phyloP scores from a whole-genome alignment of 2,329 filamentous ascomycete genomes.

The Hirsutella minnesotensis region DNA sequence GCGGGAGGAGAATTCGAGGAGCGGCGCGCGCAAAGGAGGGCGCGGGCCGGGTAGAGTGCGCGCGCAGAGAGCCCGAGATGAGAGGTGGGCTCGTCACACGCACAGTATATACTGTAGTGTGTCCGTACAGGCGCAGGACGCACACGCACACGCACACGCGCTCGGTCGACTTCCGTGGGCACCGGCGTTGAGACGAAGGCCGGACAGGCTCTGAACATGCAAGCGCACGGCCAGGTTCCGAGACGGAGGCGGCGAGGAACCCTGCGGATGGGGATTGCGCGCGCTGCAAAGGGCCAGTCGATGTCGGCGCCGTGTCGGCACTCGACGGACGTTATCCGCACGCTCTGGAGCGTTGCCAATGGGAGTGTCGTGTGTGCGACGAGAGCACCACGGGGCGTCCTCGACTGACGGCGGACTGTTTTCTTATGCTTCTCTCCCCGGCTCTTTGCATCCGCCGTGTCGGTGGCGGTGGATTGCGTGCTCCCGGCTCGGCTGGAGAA shows the following conservation, averaged over 20 bases:
- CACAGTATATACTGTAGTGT: no score
- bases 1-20: background rate
- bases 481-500: no score
- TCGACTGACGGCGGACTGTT: no score
- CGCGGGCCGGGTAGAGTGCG: background rate
- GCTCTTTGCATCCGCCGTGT: no score
- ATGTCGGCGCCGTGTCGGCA: no score
- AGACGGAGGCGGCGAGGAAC: background rate
- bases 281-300: no score
- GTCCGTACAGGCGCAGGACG: background rate
- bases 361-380: no score
- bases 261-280: background rate
- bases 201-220: background rate
- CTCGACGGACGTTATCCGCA: no score
- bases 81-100: background rate
- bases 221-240: conserved; percentile 6
- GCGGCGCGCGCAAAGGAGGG: background rate
- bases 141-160: background rate
- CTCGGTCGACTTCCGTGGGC: conserved; percentile 7
- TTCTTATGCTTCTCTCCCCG: no score
- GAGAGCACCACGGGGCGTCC: no score
- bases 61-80: background rate
- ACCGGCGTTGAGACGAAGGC: background rate
- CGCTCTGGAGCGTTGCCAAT: no score
- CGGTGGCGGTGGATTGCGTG: no score